Base-by-base conservation (phyloP, 2,329 filamentous ascomycete genomes). In the Penicillium capsulatum region DNA sequence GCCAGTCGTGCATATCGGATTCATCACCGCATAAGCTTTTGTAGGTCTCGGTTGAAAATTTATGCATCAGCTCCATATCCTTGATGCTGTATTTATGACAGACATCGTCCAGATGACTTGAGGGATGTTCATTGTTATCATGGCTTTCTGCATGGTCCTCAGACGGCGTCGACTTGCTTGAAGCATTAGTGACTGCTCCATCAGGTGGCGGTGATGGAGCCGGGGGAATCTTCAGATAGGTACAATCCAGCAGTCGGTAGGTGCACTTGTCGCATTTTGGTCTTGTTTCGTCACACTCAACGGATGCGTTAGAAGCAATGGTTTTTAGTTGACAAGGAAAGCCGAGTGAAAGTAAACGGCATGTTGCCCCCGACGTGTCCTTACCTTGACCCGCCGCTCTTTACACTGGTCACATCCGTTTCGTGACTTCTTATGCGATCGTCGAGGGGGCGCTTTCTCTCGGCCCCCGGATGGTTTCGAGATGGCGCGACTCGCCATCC, bases 211-310 rank as follows among this genome's bases (percentile, higher is more conserved):
- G n/a, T n/a, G n/a, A n/a, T 24, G 16, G 26, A 11, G 11, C 14
- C 30, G 29, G 20, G 11, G 31, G 8, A 13, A 24, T 14, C 10
- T 20, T 38, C 8, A 28, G 7, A 26, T 38, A 29, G 10, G 17
- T 34, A 15, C 40, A 42, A 8, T 13, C n/a, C 4, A 38, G 34
- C 14, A 26, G 17, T 17, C 40, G 40, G 20, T 33, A n/a, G 3
- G 35, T 30, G 9, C 40, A 42, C 3, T 24, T 37, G n/a, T 16
- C 15, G 31, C 40, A 42, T 13, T 29, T 9, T 0, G 40, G 40
- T n/a, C 34, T 24, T 17, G 11, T 24, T 15, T 42, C 40, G 9
- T 42, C 40, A 29, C 40, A 42, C 40, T 38, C n/a, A n/a, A n/a
- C n/a, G n/a, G n/a, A n/a, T n/a, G n/a, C n/a, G n/a, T n/a, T n/a